These are phyloP conservation scores for Nakazawaea holstii DNA, from an alignment of 805 yeast genomes.

Conservation along the genomic window DNA sequence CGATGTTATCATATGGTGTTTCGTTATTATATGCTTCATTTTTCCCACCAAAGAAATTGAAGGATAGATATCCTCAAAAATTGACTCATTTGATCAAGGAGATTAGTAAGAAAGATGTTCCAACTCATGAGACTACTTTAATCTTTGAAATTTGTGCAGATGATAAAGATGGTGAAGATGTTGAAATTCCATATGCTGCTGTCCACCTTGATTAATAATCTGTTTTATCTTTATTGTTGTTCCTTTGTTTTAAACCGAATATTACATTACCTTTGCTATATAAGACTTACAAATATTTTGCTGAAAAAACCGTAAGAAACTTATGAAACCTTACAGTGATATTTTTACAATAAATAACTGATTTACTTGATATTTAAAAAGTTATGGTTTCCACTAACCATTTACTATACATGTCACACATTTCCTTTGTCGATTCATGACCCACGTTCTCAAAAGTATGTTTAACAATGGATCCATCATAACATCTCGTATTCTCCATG, in stretches of 20 bases:
- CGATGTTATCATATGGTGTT: constrained; percentile 91
- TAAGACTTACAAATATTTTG: background rate
- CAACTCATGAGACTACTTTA: constrained; percentile 67
- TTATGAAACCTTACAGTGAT: too few relatives aligned
- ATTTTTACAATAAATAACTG: too few relatives aligned
- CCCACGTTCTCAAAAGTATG: constrained; percentile 4
- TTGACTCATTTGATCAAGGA: constrained; percentile 73
- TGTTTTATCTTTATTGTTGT: too few relatives aligned
- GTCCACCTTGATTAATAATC: constrained; percentile 36
- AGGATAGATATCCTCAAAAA: constrained; percentile 65
- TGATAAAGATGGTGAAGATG: constrained; percentile 90
- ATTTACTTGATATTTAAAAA: background rate
- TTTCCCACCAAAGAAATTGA: constrained; percentile 85
- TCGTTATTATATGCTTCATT: constrained; percentile 88
- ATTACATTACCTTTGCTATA: background rate
- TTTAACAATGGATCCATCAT: constrained; percentile 8
- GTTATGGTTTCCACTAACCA: constrained; percentile 10
- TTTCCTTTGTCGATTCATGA: constrained; percentile 10
- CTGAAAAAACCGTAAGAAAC: too few relatives aligned
- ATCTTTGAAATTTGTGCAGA: constrained; percentile 90
- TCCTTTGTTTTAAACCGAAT: background rate
- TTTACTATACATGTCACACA: constrained; percentile 8
- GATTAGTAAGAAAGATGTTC: constrained; percentile 82
- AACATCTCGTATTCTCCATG: constrained; percentile 7
- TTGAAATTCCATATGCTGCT: constrained; percentile 85